Evolutionary conservation across 176 grass and related monocot species (phyloP).

Genomic region (Juncus inflexus): DNA sequence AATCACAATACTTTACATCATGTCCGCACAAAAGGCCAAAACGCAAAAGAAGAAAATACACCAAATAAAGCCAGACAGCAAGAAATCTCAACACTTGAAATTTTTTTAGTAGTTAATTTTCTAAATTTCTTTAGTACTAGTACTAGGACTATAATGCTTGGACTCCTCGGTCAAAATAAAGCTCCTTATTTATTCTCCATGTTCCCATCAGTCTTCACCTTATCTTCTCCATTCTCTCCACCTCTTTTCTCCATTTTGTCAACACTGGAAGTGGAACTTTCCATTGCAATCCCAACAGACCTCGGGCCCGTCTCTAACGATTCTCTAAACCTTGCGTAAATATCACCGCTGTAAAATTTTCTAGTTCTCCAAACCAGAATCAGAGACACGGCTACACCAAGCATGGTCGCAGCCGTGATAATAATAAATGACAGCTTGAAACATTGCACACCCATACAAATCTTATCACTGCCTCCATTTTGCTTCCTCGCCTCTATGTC

Average conservation of each 20-base stretch:
- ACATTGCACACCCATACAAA: constrained; percentile 53
- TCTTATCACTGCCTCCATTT: constrained; percentile 2
- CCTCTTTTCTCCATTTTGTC: constrained; percentile 14
- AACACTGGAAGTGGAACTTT: neutral
- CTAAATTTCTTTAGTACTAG: no score
- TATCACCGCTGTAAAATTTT: constrained; percentile 61
- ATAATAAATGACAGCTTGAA: constrained; percentile 55
- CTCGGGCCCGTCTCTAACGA: neutral
- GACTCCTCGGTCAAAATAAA: no score
- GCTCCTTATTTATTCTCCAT: constrained; percentile 4
- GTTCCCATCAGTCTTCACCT: neutral
- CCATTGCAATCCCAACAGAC: neutral
- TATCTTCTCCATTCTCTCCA: neutral
- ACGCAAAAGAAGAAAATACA: no score
- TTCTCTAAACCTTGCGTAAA: constrained; percentile 60
- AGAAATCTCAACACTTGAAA: no score
- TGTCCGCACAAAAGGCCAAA: no score
- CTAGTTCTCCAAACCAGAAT: constrained; percentile 65
- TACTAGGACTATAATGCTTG: no score
- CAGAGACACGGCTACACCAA: constrained; percentile 46
- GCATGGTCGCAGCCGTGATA: constrained; percentile 46
- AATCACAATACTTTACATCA: no score
- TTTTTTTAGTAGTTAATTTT: no score
- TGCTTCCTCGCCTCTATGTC: constrained; percentile 45
- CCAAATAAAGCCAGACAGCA: no score